phyloP scores from a whole-genome alignment of 1,284 basidiomycete species.

The Austropuccinia psidii region DNA sequence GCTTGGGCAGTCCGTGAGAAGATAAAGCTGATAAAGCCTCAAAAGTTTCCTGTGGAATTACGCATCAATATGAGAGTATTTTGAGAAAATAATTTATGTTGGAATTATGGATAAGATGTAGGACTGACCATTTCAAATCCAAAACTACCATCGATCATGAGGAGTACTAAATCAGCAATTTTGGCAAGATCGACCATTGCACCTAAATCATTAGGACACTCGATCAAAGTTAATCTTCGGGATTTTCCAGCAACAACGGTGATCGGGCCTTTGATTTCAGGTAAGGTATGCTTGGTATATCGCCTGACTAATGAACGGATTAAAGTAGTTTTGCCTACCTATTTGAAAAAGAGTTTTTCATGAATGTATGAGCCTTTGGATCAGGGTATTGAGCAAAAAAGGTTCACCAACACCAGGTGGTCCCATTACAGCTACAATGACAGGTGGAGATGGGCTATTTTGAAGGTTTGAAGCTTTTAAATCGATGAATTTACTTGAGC shows the following conservation, averaged over 20 bases:
- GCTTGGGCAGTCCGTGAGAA: slow-evolving; percentile 95
- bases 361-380: not conserved
- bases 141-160: slow-evolving; percentile 97
- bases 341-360: not conserved
- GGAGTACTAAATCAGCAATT: slow-evolving; percentile 85
- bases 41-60: slow-evolving; percentile 78
- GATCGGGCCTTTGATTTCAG: slow-evolving; percentile 83
- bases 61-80: too few relatives aligned
- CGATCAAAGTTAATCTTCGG: slow-evolving; percentile 84
- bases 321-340: slow-evolving; percentile 85
- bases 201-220: slow-evolving; percentile 96
- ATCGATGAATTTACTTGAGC: slow-evolving; percentile 29
- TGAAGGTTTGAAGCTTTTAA: slow-evolving; percentile 29
- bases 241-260: slow-evolving; percentile 91
- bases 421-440: slow-evolving; percentile 93
- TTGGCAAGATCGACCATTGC: slow-evolving; percentile 98
- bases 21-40: slow-evolving; percentile 97
- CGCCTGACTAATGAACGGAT: slow-evolving; percentile 83
- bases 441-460: slow-evolving; percentile 81
- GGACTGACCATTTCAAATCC: slow-evolving; percentile 89
- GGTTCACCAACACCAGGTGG: slow-evolving; percentile 69
- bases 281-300: slow-evolving; percentile 89
- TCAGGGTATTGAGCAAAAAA: not conserved
- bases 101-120: not conserved
- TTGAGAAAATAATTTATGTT: not conserved